Conservation (phyloP, 2,329 filamentous ascomycete genomes). For the Sphaerulina musiva region DNA sequence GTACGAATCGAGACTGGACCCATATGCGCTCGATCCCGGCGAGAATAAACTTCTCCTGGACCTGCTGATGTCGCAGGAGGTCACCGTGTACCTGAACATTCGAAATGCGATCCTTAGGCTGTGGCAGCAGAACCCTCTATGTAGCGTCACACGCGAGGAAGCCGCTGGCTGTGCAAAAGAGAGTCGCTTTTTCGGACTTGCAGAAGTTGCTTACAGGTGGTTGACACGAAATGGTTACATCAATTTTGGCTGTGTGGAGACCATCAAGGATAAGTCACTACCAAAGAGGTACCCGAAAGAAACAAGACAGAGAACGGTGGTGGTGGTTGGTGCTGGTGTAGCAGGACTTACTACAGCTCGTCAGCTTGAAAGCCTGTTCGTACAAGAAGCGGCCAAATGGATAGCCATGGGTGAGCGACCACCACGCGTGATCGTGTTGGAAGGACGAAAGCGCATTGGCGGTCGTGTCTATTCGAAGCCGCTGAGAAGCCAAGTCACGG, state of each 20-base stretch:
- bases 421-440: constrained; percentile 72
- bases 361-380: constrained; percentile 79
- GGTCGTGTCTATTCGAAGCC: constrained; percentile 87
- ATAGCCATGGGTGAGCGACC: constrained; percentile 58
- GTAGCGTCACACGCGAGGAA: constrained; percentile 73
- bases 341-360: constrained; percentile 86
- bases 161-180: constrained; percentile 87
- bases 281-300: constrained; percentile 33
- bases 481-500: constrained; percentile 52
- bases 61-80: constrained; percentile 79
- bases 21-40: constrained; percentile 76
- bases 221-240: constrained; percentile 85
- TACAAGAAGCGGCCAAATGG: constrained; percentile 67
- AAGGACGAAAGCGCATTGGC: constrained; percentile 80
- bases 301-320: constrained; percentile 63
- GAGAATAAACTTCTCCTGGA: constrained; percentile 76
- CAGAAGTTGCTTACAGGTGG: constrained; percentile 87
- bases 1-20: constrained; percentile 80
- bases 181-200: constrained; percentile 78
- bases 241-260: constrained; percentile 85
- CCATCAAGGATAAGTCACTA: constrained; percentile 41
- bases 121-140: constrained; percentile 80
- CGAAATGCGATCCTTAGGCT: constrained; percentile 86
- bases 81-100: constrained; percentile 93
- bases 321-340: constrained; percentile 89